Base-by-base conservation (phyloP, 2,329 filamentous ascomycete species). In the Cladosporium sphaerospermum region DNA sequence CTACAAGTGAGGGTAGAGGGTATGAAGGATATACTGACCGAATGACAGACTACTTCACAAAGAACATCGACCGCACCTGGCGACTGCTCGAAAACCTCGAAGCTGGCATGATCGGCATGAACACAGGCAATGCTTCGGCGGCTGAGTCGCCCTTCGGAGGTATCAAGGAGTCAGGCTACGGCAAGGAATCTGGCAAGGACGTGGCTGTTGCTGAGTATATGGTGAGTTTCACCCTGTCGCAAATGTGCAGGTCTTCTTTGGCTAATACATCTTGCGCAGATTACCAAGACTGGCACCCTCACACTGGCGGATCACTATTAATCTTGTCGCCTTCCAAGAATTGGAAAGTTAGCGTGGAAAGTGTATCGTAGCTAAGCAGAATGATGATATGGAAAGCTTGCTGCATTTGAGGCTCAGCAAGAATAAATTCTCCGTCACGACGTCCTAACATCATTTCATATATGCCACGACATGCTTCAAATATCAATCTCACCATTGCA, bases 131-230 rank as follows among this genome's bases (percentile, higher is more conserved):
- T 61, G 73, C 76, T n/a, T 84, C 81, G 1, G 82, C 82, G 2
- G 82, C 82, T 0, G 83, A 86, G 63, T 79, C 79, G 18, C 83
- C 83, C 2, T 86, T 86, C 62, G 83, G 83, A 14, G 83, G 83
- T 2, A 83, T 85, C 62, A 85, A 85, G 70, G 80, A 85, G 62
- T 81, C 78, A 5, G 83, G 83, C 0, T 85, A 85, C 63, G 83
- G 83, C 18, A 85, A 86, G 66, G 83, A 85, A 64, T 79, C 76
- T 32, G 83, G 83, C 13, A 85, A 83, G 67, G 81, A 84, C 57
- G 81, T 85, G 45, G 82, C 82, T 3, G 75, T 84, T 16, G 73
- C 77, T 42, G 82, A 84, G 64, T 84, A 83, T 60, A 63, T 64
- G 62, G 60, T 62, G 33, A 54, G 58, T 57, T 11, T 11, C 19